These are phyloP conservation scores for Aureobasidium sp. DNA, from an alignment of 2,329 filamentous ascomycete genomes.

Conservation along the genomic window DNA sequence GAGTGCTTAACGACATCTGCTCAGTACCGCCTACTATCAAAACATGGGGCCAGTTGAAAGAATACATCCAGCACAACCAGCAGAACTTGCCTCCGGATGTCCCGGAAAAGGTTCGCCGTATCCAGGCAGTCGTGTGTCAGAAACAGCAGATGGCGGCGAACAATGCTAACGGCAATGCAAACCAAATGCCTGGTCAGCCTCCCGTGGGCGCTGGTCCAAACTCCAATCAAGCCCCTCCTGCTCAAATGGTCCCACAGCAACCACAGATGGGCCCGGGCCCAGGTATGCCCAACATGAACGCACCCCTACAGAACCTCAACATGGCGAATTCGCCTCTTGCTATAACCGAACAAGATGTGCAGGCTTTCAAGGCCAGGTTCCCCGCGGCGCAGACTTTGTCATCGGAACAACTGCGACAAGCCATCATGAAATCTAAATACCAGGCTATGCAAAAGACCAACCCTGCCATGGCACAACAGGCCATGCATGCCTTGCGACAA, in stretches of 20 bases:
- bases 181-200: conserved; percentile 12
- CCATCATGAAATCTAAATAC: conserved; percentile 24
- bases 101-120: conserved; percentile 31
- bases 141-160: conserved; percentile 2
- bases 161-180: conserved; percentile 1
- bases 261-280: conserved; percentile 24
- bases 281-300: conserved; percentile 19
- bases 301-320: conserved; percentile 1
- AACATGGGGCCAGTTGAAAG: conserved; percentile 52
- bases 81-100: conserved; percentile 36
- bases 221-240: conserved; percentile 30
- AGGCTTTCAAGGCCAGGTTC: conserved; percentile 27
- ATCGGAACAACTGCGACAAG: conserved; percentile 38
- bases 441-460: conserved; percentile 18
- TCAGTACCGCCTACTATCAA: conserved; percentile 44
- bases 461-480: conserved; percentile 9
- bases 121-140: conserved; percentile 14
- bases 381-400: conserved; percentile 25
- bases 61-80: conserved; percentile 44
- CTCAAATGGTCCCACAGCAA: conserved; percentile 33
- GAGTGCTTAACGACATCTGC: conserved; percentile 19
- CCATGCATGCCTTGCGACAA: conserved; percentile 24
- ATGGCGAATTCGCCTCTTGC: conserved; percentile 19
- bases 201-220: background rate
- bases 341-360: conserved; percentile 36